Percentiles rank a stretch among this genome's conserved stretches.
phyloP scores from a whole-genome alignment of 164 flowering plant genomes.

The Hamamelis virginiana region DNA sequence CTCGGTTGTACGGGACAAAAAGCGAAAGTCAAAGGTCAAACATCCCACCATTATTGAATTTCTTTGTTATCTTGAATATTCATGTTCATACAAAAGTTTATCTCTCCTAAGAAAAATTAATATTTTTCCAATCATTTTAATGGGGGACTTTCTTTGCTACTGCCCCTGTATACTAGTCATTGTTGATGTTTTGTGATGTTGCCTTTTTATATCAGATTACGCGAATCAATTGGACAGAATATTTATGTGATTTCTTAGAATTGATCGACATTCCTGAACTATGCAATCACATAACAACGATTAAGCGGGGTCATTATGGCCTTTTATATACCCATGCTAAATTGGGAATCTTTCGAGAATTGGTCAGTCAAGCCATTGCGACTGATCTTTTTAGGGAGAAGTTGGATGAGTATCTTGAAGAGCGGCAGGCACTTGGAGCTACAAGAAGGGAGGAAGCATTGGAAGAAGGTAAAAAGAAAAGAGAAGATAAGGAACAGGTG shows the following conservation, averaged over 20 bases:
- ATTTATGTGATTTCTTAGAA: conserved; percentile 83
- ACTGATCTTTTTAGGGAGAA: conserved; percentile 55
- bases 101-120: background rate
- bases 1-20: conserved; percentile 38
- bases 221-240: conserved; percentile 71
- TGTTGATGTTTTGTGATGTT: conserved; percentile 3
- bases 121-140: background rate
- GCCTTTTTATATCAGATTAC: conserved; percentile 61
- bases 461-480: conserved; percentile 67
- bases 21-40: conserved; percentile 63
- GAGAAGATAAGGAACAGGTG: conserved; percentile 56
- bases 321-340: conserved; percentile 63
- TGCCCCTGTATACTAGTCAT: background rate
- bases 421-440: conserved; percentile 63
- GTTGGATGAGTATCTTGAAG: conserved; percentile 70
- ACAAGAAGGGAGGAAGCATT: conserved; percentile 75
- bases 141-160: background rate
- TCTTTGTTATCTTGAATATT: background rate
- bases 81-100: background rate
- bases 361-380: conserved; percentile 55
- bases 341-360: conserved; percentile 56
- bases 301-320: conserved; percentile 85
- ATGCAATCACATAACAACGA: conserved; percentile 44
- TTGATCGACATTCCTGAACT: conserved; percentile 51
- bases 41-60: background rate